phyloP scores from a whole-genome alignment of 2,329 filamentous ascomycete species.

The Sporothrix sp. region DNA sequence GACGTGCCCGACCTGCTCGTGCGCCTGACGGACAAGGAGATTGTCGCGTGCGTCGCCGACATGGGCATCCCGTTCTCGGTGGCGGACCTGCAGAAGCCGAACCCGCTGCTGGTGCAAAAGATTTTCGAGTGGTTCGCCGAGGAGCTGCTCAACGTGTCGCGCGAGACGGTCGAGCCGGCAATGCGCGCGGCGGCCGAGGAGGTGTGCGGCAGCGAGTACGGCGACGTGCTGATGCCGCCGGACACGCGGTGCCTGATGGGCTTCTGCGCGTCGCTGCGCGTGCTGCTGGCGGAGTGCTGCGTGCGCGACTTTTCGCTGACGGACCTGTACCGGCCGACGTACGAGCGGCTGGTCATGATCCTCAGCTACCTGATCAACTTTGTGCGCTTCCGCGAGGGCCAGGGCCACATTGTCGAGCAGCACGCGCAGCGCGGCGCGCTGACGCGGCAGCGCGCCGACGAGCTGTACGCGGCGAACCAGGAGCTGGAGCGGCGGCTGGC shows the following conservation, averaged over 20 bases:
- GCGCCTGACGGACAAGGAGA: conserved; percentile 62
- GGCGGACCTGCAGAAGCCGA: conserved; percentile 84
- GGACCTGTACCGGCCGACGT: conserved; percentile 83
- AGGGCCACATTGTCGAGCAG: conserved; percentile 80
- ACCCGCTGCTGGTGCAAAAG: conserved; percentile 88
- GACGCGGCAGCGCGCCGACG: conserved; percentile 79
- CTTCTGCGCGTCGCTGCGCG: conserved; percentile 78
- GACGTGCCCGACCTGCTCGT: conserved; percentile 50
- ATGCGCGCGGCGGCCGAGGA: conserved; percentile 90
- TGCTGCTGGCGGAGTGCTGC: conserved; percentile 75
- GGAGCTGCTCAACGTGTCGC: conserved; percentile 83
- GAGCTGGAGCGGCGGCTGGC: conserved; percentile 71
- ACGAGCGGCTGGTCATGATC: conserved; percentile 84
- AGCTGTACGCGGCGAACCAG: conserved; percentile 75
- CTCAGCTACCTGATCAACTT: conserved; percentile 99
- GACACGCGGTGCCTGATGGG: conserved; percentile 94
- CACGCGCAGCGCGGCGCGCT: conserved; percentile 86
- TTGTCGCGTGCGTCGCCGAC: conserved; percentile 93
- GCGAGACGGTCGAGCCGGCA: conserved; percentile 85
- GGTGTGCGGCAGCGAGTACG: conserved; percentile 66
- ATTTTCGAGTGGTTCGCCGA: conserved; percentile 98
- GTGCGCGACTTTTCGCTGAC: conserved; percentile 90
- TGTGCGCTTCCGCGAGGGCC: conserved; percentile 89
- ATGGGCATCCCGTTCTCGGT: conserved; percentile 85
- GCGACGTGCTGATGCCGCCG: conserved; percentile 66